These are phyloP conservation scores for Conringia planisiliqua DNA, from an alignment of 345 rosid species.

Conservation along the genomic window DNA sequence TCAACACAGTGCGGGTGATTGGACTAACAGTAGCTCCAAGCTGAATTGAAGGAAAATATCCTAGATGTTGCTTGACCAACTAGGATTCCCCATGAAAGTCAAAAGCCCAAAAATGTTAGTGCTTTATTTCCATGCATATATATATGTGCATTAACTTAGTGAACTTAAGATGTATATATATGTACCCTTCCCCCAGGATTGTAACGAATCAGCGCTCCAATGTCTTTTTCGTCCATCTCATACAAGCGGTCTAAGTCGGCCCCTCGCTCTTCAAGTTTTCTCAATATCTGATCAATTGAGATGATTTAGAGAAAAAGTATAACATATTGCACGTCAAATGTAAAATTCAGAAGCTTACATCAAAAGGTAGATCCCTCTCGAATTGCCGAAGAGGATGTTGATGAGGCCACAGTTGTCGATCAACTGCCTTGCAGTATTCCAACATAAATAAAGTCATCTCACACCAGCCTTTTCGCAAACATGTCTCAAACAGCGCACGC, in stretches of 20 bases:
- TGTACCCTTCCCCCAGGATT: slow-evolving; percentile 89
- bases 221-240: slow-evolving; percentile 95
- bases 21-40: slow-evolving; percentile 89
- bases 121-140: background rate
- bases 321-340: slow-evolving; percentile 11
- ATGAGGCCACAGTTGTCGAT: slow-evolving; percentile 95
- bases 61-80: slow-evolving; percentile 88
- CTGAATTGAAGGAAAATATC: slow-evolving; percentile 79
- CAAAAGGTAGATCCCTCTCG: slow-evolving; percentile 74
- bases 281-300: slow-evolving; percentile 51
- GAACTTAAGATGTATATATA: slow-evolving; percentile 12
- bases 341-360: slow-evolving; percentile 49
- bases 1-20: slow-evolving; percentile 95
- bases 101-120: slow-evolving; percentile 21
- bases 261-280: slow-evolving; percentile 96
- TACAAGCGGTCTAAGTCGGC: slow-evolving; percentile 72
- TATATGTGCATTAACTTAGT: background rate
- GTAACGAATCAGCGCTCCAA: slow-evolving; percentile 90
- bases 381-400: slow-evolving; percentile 96
- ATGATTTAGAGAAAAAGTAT: slow-evolving; percentile 17
- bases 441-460: slow-evolving; percentile 89
- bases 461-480: slow-evolving; percentile 89
- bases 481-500: slow-evolving; percentile 94
- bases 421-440: slow-evolving; percentile 98
- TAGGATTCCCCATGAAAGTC: slow-evolving; percentile 26